Percentiles rank a stretch among this genome's conserved stretches.
phyloP scores from a whole-genome alignment of 495 filamentous ascomycete species.

The Immersiella caudata region DNA sequence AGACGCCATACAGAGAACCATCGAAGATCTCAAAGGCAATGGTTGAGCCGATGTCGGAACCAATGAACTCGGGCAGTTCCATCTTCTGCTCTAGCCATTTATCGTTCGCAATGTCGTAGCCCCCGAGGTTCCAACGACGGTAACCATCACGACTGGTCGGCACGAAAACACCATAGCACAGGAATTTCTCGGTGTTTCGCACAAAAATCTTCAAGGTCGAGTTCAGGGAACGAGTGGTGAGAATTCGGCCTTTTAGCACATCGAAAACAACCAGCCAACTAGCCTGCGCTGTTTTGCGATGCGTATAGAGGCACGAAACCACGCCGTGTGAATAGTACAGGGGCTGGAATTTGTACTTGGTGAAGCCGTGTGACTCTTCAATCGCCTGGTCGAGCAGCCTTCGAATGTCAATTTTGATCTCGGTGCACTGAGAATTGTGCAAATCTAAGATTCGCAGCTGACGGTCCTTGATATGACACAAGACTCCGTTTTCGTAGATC shows the following conservation, averaged over 20 bases:
- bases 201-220: slow-evolving; percentile 64
- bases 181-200: slow-evolving; percentile 63
- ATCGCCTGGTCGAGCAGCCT: slow-evolving; percentile 44
- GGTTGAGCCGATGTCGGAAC: slow-evolving; percentile 66
- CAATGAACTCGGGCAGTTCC: slow-evolving; percentile 57
- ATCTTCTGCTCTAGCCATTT: slow-evolving; percentile 44
- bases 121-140: slow-evolving; percentile 64
- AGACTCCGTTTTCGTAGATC: slow-evolving; percentile 62
- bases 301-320: slow-evolving; percentile 58
- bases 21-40: slow-evolving; percentile 73
- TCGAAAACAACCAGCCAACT: slow-evolving; percentile 65
- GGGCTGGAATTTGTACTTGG: slow-evolving; percentile 56
- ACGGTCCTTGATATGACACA: slow-evolving; percentile 61
- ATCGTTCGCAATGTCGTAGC: slow-evolving; percentile 49
- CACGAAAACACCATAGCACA: slow-evolving; percentile 70
- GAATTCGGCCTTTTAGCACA: slow-evolving; percentile 44
- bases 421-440: slow-evolving; percentile 51
- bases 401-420: slow-evolving; percentile 62
- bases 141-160: slow-evolving; percentile 53
- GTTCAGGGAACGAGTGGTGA: slow-evolving; percentile 47
- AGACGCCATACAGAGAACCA: slow-evolving; percentile 71
- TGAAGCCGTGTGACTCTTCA: slow-evolving; percentile 32
- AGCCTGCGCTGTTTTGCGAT: slow-evolving; percentile 38
- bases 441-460: slow-evolving; percentile 68
- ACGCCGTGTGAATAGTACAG: slow-evolving; percentile 65